Evolutionary conservation across 179 eudicot species (phyloP).

Genomic region (Camellia oleifera): DNA sequence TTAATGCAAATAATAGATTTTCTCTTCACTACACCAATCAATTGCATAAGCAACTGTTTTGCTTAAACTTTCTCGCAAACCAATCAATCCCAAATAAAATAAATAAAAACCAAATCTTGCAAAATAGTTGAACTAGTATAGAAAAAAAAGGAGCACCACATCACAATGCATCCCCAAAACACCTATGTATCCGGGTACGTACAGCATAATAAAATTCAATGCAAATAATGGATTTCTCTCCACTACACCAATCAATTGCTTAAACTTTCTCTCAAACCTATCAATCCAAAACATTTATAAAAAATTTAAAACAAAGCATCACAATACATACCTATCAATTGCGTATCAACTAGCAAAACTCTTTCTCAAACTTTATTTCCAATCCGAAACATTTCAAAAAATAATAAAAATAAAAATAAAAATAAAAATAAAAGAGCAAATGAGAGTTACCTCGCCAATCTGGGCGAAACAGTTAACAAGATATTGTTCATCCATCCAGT

Average conservation of each 20-base stretch:
- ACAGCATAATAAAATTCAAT: background rate
- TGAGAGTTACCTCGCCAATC: constrained; percentile 22
- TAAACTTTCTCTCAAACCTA: background rate
- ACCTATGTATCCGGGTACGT: background rate
- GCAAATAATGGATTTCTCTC: background rate
- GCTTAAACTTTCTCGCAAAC: background rate
- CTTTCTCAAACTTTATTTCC: background rate
- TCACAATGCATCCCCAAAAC: background rate
- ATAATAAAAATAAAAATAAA: too few relatives aligned
- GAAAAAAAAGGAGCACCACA: background rate
- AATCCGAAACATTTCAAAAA: background rate
- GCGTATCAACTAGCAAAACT: background rate
- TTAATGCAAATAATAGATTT: background rate
- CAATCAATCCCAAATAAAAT: too few relatives aligned
- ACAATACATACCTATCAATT: background rate
- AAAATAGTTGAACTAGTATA: background rate
- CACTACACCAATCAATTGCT: background rate
- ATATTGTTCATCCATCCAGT: constrained; percentile 86
- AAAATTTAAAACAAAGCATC: too few relatives aligned
- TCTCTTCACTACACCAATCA: background rate
- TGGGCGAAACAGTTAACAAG: constrained; percentile 45
- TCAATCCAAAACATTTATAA: background rate
- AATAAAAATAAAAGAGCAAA: too few relatives aligned
- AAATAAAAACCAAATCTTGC: background rate
- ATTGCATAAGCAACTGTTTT: background rate